Evolutionary conservation across 768 basidiomycete genomes (phyloP).

Genomic region (Psilocybe sp.): DNA sequence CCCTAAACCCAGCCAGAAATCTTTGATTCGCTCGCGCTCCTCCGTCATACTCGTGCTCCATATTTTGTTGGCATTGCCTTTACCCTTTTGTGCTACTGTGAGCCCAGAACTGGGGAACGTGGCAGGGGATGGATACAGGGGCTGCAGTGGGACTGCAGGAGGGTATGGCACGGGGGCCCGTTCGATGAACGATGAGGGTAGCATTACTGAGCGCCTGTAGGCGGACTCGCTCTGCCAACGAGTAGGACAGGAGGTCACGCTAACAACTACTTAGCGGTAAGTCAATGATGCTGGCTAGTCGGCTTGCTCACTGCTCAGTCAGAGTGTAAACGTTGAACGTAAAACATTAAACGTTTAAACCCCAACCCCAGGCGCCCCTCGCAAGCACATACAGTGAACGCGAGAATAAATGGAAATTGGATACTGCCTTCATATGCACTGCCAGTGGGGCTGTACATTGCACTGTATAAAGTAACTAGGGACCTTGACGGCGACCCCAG

Average conservation of each 20-base stretch:
- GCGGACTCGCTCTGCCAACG: conserved; percentile 31
- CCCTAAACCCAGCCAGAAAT: conserved; percentile 93
- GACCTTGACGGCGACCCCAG: no score
- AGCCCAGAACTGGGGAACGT: conserved; percentile 38
- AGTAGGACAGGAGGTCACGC: conserved; percentile 34
- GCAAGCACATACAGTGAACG: no score
- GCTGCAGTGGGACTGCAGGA: conserved; percentile 26
- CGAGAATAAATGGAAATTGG: no score
- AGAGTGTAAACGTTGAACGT: no score
- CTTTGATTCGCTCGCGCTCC: conserved; percentile 95
- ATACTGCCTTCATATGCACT: no score
- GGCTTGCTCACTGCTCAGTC: no score
- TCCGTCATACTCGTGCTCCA: conserved; percentile 92
- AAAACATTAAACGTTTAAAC: no score
- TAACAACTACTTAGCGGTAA: conserved; percentile 35
- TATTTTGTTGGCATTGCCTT: conserved; percentile 72
- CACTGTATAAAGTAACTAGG: no score
- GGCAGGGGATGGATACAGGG: conserved; percentile 43
- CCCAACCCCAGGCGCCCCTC: no score
- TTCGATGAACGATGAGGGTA: conserved; percentile 75
- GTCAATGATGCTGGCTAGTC: no score
- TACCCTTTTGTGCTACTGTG: conserved; percentile 29
- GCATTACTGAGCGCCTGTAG: conserved; percentile 40
- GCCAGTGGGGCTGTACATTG: no score
- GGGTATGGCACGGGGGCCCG: conserved; percentile 44